Evolutionary conservation across 768 basidiomycete species (phyloP).

Genomic region (Tephrocybe sp.): DNA sequence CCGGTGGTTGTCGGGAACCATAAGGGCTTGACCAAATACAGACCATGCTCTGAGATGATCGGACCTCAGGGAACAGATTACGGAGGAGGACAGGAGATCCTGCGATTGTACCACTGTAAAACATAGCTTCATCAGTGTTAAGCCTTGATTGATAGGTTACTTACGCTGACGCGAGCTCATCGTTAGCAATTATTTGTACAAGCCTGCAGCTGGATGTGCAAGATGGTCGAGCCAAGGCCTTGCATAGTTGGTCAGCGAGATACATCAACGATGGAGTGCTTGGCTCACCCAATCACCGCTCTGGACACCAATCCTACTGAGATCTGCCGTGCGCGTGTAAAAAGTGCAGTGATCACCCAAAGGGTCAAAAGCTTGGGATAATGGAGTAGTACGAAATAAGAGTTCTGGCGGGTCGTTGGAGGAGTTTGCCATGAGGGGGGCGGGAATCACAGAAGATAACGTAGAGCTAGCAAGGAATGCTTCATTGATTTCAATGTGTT

Average conservation of each 20-base stretch:
- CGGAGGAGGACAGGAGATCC: slow-evolving; percentile 52
- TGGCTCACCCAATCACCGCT: slow-evolving; percentile 74
- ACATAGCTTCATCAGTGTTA: neutral
- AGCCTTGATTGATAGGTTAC: slow-evolving; percentile 11
- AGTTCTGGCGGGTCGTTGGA: slow-evolving; percentile 9
- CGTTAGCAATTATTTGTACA: slow-evolving; percentile 54
- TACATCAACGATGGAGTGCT: neutral
- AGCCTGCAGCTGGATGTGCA: slow-evolving; percentile 41
- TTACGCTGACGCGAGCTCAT: slow-evolving; percentile 38
- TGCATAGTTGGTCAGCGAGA: slow-evolving; percentile 23
- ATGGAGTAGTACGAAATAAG: slow-evolving; percentile 25
- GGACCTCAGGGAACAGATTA: slow-evolving; percentile 40
- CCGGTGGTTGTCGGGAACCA: slow-evolving; percentile 50
- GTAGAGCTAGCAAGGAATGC: slow-evolving; percentile 61
- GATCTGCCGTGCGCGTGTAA: slow-evolving; percentile 60
- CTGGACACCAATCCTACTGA: slow-evolving; percentile 63
- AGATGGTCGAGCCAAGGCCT: slow-evolving; percentile 46
- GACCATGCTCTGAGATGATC: slow-evolving; percentile 24
- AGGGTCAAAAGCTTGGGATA: slow-evolving; percentile 29
- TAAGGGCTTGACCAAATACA: slow-evolving; percentile 55
- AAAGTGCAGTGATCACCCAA: slow-evolving; percentile 51
- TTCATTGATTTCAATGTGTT: slow-evolving; percentile 68
- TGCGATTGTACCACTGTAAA: slow-evolving; percentile 34
- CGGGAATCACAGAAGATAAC: slow-evolving; percentile 23
- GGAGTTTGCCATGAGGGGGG: slow-evolving; percentile 12